A percentile compares a stretch with the other conserved stretches of the same genome.
phyloP scores from a whole-genome alignment of 2,329 filamentous ascomycete species.

The Biscogniauxia sp. region DNA sequence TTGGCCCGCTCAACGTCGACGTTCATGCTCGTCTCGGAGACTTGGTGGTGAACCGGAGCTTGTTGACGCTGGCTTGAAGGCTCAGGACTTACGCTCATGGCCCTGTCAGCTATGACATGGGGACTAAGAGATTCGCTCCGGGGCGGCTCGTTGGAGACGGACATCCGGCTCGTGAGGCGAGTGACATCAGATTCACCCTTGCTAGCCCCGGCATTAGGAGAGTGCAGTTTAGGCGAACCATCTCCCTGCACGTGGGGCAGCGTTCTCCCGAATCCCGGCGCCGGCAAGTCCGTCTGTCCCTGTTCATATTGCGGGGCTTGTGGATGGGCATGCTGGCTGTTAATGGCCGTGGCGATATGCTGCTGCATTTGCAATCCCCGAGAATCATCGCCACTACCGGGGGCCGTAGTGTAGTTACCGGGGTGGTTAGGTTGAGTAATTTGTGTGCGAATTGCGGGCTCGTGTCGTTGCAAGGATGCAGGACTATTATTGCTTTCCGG shows the following conservation, averaged over 20 bases:
- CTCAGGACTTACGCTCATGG: conserved; percentile 27
- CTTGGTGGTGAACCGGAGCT: conserved; percentile 22
- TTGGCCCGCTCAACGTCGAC: conserved; percentile 30
- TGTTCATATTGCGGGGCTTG: conserved; percentile 5
- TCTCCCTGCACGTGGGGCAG: conserved; percentile 1
- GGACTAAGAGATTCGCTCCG: conserved; percentile 20
- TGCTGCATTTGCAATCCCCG: conserved; percentile 19
- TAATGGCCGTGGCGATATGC: conserved; percentile 23
- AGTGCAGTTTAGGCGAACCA: background rate
- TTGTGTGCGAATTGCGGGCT: conserved; percentile 15
- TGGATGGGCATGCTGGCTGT: conserved; percentile 5
- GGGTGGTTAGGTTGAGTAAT: background rate
- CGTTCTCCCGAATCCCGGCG: conserved; percentile 3
- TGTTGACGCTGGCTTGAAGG: conserved; percentile 11
- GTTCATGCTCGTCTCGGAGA: conserved; percentile 26
- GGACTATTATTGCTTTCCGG: conserved; percentile 18
- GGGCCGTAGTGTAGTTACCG: background rate
- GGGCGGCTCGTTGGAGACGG: conserved; percentile 10
- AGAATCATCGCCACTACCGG: conserved; percentile 6
- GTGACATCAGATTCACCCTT: conserved; percentile 9
- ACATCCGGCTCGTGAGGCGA: conserved; percentile 26
- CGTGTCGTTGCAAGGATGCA: conserved; percentile 4
- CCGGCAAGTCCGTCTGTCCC: background rate
- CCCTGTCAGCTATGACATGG: conserved; percentile 17
- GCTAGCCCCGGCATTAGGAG: background rate